Base-by-base conservation (phyloP, 1,284 basidiomycete species). In the Mrakiaceae sp. region DNA sequence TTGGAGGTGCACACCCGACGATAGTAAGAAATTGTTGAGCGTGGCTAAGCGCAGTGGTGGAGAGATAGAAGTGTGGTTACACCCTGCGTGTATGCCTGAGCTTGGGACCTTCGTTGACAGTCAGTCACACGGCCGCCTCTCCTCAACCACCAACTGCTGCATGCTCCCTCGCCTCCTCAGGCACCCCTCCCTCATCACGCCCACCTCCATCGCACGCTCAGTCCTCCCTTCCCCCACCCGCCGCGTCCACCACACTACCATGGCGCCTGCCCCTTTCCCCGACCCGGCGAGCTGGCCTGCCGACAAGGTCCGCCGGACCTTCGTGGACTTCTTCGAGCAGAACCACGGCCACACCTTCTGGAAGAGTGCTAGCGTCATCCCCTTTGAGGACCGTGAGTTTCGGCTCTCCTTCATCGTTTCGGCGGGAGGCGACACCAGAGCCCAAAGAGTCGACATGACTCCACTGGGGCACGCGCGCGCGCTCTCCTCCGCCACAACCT, bases 331-430 rank as follows among this genome's bases (percentile, higher is more conserved):
- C 79, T 98, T 98, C 78, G 71, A 69, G 53, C 80, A 84, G 66
- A 79, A 80, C 60, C 84, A 85, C 71, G 81, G 83, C 68, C 96
- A 98, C 78, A 87, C 87, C 49, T 96, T 92, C 75, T 90, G 94
- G 67, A 87, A 87, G n/a, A 95, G 90, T 55, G 93, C 90, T 5
- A 84, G 90, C 11, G 95, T 92, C 57, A 90, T 98, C 70, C 95
- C 95, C 1, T 97, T 93, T 77, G 95, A 98, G 70, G 92, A 95
- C 77, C 91, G 65, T 66, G 43, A 46, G 64, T 65, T 3, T 42
- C 57, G 14, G 48, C 48, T 39, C 58, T 65, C n/a, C 12, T 12
- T 12, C 5, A 11, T 40, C 4, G 42, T 12, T 50, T 16, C 11
- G 11, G 49, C 16, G 44, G n/a, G 6, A 6, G 7, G 5, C 58